These are phyloP conservation scores for Fraxinus floribunda DNA, from an alignment of 305 asterid genomes.

Conservation along the genomic window DNA sequence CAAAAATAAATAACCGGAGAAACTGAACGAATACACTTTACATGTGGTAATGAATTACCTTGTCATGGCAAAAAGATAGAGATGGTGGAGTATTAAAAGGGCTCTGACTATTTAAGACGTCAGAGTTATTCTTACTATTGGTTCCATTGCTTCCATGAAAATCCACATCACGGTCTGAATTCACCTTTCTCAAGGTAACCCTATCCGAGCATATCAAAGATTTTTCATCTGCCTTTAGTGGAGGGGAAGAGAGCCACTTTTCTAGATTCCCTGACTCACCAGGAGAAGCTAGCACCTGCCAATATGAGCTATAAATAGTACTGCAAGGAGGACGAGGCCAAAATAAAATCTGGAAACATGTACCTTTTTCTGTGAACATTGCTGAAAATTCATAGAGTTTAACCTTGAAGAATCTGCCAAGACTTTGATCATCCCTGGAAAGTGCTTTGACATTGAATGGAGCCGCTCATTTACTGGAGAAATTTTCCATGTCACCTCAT, in stretches of 20 bases:
- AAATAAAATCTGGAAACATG: constrained; percentile 15
- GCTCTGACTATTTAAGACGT: constrained; percentile 55
- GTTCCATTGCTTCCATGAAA: constrained; percentile 36
- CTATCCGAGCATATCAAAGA: constrained; percentile 44
- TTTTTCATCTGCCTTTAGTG: constrained; percentile 52
- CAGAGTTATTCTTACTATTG: constrained; percentile 39
- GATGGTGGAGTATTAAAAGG: constrained; percentile 97
- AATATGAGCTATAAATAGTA: constrained; percentile 24
- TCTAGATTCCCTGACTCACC: constrained; percentile 59
- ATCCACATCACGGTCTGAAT: constrained; percentile 29
- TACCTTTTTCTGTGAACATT: constrained; percentile 66
- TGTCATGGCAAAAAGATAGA: constrained; percentile 62
- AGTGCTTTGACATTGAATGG: constrained; percentile 68
- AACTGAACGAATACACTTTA: constrained; percentile 17
- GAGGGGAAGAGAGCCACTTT: constrained; percentile 75
- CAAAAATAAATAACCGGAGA: constrained; percentile 17
- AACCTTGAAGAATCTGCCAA: constrained; percentile 80
- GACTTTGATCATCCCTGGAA: constrained; percentile 65
- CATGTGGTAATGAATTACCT: constrained; percentile 49
- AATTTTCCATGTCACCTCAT: constrained; percentile 88
- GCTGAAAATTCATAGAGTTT: constrained; percentile 70
- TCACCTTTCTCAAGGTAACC: constrained; percentile 35
- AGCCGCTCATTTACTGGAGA: constrained; percentile 92
- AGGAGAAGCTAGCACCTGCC: constrained; percentile 56
- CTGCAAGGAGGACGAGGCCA: constrained; percentile 10